Percentiles rank a stretch among this genome's conserved stretches.
These are phyloP conservation scores for Globisporangium abappressorium DNA, from an alignment of 352 stramenopile species.

Conservation along the genomic window DNA sequence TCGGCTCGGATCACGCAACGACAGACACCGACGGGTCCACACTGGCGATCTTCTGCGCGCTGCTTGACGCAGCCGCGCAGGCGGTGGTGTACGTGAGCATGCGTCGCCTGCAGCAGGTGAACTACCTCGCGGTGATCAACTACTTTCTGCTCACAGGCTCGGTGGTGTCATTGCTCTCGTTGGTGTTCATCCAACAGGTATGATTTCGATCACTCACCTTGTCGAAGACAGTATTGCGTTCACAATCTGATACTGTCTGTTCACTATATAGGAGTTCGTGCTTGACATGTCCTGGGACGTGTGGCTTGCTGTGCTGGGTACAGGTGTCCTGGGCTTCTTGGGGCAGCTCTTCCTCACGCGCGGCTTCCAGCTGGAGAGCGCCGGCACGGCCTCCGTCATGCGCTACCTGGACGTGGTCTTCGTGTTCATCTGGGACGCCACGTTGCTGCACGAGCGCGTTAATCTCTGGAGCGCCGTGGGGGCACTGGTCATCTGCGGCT, in stretches of 20 bases:
- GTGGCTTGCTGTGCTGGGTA: slow-evolving; percentile 25
- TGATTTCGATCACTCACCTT: neutral
- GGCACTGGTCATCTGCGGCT: slow-evolving; percentile 28
- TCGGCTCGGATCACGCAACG: slow-evolving; percentile 16
- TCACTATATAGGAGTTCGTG: slow-evolving; percentile 15
- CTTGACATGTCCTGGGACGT: slow-evolving; percentile 16
- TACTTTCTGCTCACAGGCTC: slow-evolving; percentile 34
- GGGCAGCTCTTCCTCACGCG: slow-evolving; percentile 42
- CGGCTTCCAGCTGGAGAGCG: slow-evolving; percentile 41
- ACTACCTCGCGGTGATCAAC: slow-evolving; percentile 39
- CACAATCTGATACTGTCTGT: neutral
- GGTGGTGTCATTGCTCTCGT: slow-evolving; percentile 28
- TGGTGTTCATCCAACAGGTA: slow-evolving; percentile 25
- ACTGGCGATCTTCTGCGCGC: slow-evolving; percentile 25
- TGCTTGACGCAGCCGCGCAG: slow-evolving; percentile 24
- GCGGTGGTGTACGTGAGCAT: slow-evolving; percentile 32
- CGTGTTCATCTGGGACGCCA: slow-evolving; percentile 40
- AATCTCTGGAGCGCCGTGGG: slow-evolving; percentile 34
- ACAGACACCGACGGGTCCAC: slow-evolving; percentile 21
- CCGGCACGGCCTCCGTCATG: slow-evolving; percentile 41
- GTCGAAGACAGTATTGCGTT: neutral
- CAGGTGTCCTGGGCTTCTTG: slow-evolving; percentile 33
- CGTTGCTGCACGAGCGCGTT: slow-evolving; percentile 31
- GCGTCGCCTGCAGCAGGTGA: slow-evolving; percentile 29
- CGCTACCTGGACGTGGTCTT: slow-evolving; percentile 40